Evolutionary conservation across 1,139 yeast genomes (phyloP), one percentile per base, ranked within the genome.

Genomic region (Suhomyces terraborum): DNA sequence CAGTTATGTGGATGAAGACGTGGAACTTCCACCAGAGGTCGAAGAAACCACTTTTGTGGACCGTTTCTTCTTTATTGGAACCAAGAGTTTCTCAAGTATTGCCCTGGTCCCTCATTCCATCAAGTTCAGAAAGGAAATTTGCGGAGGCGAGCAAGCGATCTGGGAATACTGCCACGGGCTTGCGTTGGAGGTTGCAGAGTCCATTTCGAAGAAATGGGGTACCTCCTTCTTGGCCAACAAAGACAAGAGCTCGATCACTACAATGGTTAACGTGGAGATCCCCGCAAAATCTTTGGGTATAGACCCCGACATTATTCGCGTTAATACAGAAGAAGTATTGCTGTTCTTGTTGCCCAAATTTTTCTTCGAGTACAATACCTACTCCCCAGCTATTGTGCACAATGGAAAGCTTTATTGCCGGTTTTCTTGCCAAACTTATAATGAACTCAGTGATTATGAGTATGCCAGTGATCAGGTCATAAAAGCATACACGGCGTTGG

Each of bases 131-230:
- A 55, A 66, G 13, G 67, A 68, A 7, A 61, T 65, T 6, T 80
- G 87, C 51, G 89, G 91, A 2, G 88, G 88, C 2, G 86, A 80
- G 48, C 72, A 67, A 2, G 58, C 58, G 5, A 81, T 84, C 38
- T 57, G 66, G 42, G 53, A 66, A 1, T 82, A 84, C 54, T 75
- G 79, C 50, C 53, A 56, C 35, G 49, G 50, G 0, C 67, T 84
- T 40, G 79, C 82, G 2, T 43, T 53, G 6, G 42, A 66, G 39
- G 82, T 75, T 1, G 75, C 73, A 1, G 56, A 61, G 1, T 52
- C 56, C 13, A 59, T 75, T 14, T 52, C 68, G 27, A 46, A 60
- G 19, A 66, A 61, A 41, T 80, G 72, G 78, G 61, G 59, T 3
- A 61, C 77, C 0, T 38, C 49, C 4, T 52, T 60, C 1, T 47